Base-by-base conservation (phyloP, 2,329 filamentous ascomycete genomes). In the Graphium sp. region DNA sequence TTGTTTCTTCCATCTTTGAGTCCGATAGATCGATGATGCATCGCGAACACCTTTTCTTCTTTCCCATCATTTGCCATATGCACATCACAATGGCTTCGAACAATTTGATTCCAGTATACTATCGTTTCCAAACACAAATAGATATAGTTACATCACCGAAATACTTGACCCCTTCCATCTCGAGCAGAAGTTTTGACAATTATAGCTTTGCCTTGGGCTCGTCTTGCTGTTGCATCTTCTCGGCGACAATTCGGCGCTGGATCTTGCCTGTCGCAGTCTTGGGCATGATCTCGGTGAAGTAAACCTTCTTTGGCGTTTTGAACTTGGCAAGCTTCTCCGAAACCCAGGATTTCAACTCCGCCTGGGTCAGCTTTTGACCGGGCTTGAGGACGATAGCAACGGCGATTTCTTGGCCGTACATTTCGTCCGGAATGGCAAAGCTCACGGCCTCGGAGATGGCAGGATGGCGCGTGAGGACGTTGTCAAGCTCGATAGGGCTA, bases 201-300 rank as follows among this genome's bases (percentile, higher is more conserved):
- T 63, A 71, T 39, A 71, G 47, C 52, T 67, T 70, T 10, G 63
- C 55, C 48, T 61, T 66, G 30, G 50, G 49, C 31, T 39, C 36
- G 23, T 74, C 71, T 48, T 74, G 66, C 59, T 80, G 80, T 50
- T 75, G 60, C 79, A 91, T 87, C 18, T 69, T 70, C 50, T 87
- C 80, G 10, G 81, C 81, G n/a, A 91, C 81, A 42, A 85, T 81
- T 36, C 80, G 67, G 35, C 82, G 61, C 54, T 91, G 82, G 34
- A 91, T 78, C 61, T 91, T 91, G 32, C 82, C 82, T 5, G 82
- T 91, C n/a, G 82, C 81, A 4, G 83, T 87, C 64, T 91, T 91
- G 36, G 82, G 82, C 72, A 91, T 91, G 38, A 75, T 56, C 33
- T 82, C 66, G 20, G 81, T 81, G 41, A 89, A 84, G 58, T 79